These are phyloP conservation scores for Globisporangium recalcitrans DNA, from an alignment of 352 stramenopile species.

Conservation along the genomic window DNA sequence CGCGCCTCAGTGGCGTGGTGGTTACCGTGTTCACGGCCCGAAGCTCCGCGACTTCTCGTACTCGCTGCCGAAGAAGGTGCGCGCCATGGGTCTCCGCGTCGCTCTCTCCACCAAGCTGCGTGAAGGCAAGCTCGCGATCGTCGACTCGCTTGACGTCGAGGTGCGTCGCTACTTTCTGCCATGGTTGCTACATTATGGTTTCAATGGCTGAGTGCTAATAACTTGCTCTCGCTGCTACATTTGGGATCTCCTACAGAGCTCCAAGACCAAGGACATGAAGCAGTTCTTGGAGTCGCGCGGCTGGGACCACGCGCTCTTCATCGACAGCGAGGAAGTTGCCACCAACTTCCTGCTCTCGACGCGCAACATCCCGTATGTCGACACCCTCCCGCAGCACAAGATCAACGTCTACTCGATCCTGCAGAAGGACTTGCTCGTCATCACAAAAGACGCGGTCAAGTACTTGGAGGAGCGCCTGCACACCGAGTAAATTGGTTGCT, in stretches of 20 bases:
- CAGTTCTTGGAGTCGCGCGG: constrained; percentile 63
- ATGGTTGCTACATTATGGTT: background rate
- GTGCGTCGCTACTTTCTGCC: constrained; percentile 26
- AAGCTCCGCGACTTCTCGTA: constrained; percentile 87
- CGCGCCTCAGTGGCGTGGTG: constrained; percentile 80
- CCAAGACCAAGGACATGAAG: constrained; percentile 88
- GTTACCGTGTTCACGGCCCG: constrained; percentile 79
- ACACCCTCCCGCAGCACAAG: constrained; percentile 81
- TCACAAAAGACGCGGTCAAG: constrained; percentile 83
- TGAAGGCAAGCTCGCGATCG: constrained; percentile 80
- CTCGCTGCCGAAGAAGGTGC: constrained; percentile 84
- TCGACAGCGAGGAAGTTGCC: constrained; percentile 66
- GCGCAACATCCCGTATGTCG: constrained; percentile 82
- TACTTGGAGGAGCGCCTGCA: constrained; percentile 85
- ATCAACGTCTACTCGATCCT: constrained; percentile 90
- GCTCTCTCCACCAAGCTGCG: constrained; percentile 84
- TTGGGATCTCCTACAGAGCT: constrained; percentile 29
- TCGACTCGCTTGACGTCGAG: constrained; percentile 72
- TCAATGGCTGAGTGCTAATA: background rate
- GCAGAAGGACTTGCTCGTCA: constrained; percentile 84
- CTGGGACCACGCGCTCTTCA: constrained; percentile 85
- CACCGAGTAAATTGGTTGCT: constrained; percentile 47
- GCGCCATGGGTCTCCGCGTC: constrained; percentile 80
- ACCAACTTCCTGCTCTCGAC: constrained; percentile 78
- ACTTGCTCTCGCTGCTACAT: background rate